phyloP scores from a whole-genome alignment of 805 yeast species.

The Candida stauntonica region DNA sequence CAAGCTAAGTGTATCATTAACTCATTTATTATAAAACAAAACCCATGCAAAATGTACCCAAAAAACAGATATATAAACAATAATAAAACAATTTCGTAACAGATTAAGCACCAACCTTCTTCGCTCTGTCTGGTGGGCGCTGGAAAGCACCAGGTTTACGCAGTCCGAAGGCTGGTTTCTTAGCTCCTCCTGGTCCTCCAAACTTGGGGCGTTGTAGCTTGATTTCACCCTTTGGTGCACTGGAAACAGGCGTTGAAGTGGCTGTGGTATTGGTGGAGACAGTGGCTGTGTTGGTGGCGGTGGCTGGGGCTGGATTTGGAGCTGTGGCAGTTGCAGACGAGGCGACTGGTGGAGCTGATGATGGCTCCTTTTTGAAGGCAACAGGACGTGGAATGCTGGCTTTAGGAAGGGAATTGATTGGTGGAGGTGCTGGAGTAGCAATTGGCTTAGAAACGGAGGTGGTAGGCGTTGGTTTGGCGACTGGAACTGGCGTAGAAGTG shows the following conservation, averaged over 20 bases:
- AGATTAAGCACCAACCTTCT: slow-evolving; percentile 20
- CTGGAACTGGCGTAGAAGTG: neutral
- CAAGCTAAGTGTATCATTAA: neutral
- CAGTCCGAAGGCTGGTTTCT: slow-evolving; percentile 24
- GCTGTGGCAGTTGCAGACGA: neutral
- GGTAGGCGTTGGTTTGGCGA: neutral
- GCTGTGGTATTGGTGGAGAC: neutral
- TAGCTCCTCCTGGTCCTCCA: slow-evolving; percentile 22
- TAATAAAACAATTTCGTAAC: neutral
- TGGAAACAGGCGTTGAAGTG: neutral
- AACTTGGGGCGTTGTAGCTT: slow-evolving; percentile 25
- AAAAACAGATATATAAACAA: neutral
- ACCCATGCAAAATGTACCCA: neutral
- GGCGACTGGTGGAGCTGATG: neutral
- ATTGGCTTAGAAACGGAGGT: neutral
- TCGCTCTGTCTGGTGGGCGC: slow-evolving; percentile 23
- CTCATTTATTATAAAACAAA: too few relatives aligned
- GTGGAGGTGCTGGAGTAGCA: neutral
- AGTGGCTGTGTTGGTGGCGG: neutral
- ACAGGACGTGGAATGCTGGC: slow-evolving; percentile 8
- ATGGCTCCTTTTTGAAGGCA: slow-evolving; percentile 11
- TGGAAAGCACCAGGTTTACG: slow-evolving; percentile 29
- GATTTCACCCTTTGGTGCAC: slow-evolving; percentile 8
- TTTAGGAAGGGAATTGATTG: slow-evolving; percentile 1
- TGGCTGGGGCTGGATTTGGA: neutral